These are phyloP conservation scores for Ogataea allantospora DNA, from an alignment of 805 yeast genomes.

Conservation along the genomic window DNA sequence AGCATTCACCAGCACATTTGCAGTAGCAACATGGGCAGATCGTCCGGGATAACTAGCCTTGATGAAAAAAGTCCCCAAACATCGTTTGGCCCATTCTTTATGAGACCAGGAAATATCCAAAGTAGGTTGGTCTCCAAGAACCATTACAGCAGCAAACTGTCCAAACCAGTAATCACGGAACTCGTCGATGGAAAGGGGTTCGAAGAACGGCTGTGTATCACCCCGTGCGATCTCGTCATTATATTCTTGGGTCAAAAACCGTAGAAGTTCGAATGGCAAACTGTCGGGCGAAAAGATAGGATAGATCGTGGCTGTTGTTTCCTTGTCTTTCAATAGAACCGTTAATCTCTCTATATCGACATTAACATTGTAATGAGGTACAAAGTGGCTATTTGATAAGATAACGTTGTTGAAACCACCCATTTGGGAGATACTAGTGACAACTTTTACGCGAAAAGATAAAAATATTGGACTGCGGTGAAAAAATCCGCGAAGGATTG, in stretches of 20 bases:
- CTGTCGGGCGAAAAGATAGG: constrained; percentile 69
- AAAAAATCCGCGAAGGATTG: too few species aligned
- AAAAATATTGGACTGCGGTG: constrained; percentile 6
- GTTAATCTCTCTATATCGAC: constrained; percentile 60
- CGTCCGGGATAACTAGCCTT: constrained; percentile 92
- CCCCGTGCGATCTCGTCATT: constrained; percentile 91
- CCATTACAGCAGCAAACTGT: constrained; percentile 74
- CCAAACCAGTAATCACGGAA: constrained; percentile 89
- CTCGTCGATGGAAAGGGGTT: constrained; percentile 69
- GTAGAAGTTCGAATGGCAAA: constrained; percentile 74
- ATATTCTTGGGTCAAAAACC: constrained; percentile 86
- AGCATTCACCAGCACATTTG: constrained; percentile 84
- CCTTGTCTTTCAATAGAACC: constrained; percentile 79
- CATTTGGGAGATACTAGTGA: constrained; percentile 23
- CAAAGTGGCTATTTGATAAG: constrained; percentile 31
- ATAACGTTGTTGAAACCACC: constrained; percentile 34
- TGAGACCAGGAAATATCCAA: constrained; percentile 38
- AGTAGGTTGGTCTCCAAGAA: constrained; percentile 65
- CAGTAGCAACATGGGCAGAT: constrained; percentile 89
- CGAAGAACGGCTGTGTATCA: constrained; percentile 83
- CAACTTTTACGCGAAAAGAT: constrained; percentile 12
- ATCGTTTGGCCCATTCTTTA: constrained; percentile 88
- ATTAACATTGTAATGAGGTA: constrained; percentile 30
- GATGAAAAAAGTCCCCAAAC: constrained; percentile 82
- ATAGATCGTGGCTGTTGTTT: constrained; percentile 88